Evolutionary conservation across 2,329 filamentous ascomycete genomes (phyloP).

Genomic region (Beauveria sp.): DNA sequence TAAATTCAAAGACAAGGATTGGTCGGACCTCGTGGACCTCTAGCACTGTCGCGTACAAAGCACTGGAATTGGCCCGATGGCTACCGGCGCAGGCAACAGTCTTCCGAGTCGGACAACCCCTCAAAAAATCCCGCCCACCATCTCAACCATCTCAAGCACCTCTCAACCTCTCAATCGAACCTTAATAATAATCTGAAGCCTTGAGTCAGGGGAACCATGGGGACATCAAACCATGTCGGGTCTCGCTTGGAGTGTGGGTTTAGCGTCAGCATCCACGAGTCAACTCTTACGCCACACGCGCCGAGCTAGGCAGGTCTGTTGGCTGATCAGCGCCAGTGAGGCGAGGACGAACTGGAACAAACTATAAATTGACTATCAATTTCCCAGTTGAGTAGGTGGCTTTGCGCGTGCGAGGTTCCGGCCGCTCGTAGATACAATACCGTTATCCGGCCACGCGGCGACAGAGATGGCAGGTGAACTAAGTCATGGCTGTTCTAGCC

Average conservation of each 20-base stretch:
- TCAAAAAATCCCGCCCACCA: too few relatives aligned
- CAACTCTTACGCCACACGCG: not conserved
- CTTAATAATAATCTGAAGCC: not conserved
- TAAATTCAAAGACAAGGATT: too few relatives aligned
- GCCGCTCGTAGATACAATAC: not conserved
- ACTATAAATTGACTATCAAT: not conserved
- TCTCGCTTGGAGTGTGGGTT: not conserved
- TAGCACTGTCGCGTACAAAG: too few relatives aligned
- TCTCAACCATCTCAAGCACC: too few relatives aligned
- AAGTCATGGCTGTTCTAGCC: not conserved
- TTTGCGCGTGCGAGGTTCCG: not conserved
- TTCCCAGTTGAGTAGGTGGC: not conserved
- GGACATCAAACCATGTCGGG: not conserved
- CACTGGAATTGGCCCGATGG: too few relatives aligned
- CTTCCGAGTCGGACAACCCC: too few relatives aligned
- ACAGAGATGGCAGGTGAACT: not conserved
- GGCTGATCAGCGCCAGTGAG: not conserved
- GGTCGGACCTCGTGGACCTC: too few relatives aligned
- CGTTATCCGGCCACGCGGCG: not conserved
- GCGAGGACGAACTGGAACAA: not conserved
- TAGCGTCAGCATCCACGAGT: not conserved
- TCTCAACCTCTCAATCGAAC: not conserved
- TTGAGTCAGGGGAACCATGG: not conserved
- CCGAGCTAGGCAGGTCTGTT: not conserved
- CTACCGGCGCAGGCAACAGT: too few relatives aligned